phyloP scores from a whole-genome alignment of 805 yeast genomes.

The Metschnikowia arizonensis region DNA sequence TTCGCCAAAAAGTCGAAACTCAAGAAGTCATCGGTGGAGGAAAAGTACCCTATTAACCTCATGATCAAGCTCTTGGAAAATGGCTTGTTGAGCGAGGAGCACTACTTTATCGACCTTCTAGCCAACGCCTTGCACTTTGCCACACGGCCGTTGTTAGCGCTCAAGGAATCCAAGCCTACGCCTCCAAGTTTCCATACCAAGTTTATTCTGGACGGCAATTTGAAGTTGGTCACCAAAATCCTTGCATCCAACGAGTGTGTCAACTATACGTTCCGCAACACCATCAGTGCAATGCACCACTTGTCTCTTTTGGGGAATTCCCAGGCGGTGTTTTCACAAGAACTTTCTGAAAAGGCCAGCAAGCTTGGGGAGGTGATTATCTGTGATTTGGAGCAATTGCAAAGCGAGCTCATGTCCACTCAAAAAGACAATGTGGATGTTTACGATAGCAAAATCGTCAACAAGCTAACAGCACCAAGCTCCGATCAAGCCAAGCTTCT shows the following conservation, averaged over 20 bases:
- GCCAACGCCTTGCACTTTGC: slow-evolving; percentile 74
- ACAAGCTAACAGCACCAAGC: slow-evolving; percentile 69
- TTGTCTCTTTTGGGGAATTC: slow-evolving; percentile 60
- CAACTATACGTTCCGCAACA: slow-evolving; percentile 78
- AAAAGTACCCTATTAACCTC: slow-evolving; percentile 69
- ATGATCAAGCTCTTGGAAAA: slow-evolving; percentile 61
- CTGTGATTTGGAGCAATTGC: slow-evolving; percentile 49
- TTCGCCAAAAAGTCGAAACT: slow-evolving; percentile 30
- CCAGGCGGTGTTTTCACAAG: slow-evolving; percentile 59
- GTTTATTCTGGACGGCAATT: slow-evolving; percentile 54
- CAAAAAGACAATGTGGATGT: slow-evolving; percentile 25
- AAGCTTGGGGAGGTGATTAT: slow-evolving; percentile 52
- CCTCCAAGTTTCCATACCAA: slow-evolving; percentile 42
- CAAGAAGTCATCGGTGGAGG: slow-evolving; percentile 29
- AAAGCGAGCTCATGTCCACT: slow-evolving; percentile 37
- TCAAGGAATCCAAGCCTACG: slow-evolving; percentile 24
- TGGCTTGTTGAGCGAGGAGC: slow-evolving; percentile 64
- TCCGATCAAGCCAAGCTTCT: slow-evolving; percentile 88
- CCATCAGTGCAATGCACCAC: slow-evolving; percentile 76
- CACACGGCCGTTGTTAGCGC: slow-evolving; percentile 62
- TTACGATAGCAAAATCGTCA: slow-evolving; percentile 48
- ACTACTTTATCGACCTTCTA: slow-evolving; percentile 68
- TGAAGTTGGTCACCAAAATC: slow-evolving; percentile 60
- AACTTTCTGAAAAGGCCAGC: slow-evolving; percentile 62
- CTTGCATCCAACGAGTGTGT: slow-evolving; percentile 81